Evolutionary conservation across 2,329 filamentous ascomycete genomes (phyloP), one percentile per base, ranked within the genome.

Genomic region (Alternaria alternata): DNA sequence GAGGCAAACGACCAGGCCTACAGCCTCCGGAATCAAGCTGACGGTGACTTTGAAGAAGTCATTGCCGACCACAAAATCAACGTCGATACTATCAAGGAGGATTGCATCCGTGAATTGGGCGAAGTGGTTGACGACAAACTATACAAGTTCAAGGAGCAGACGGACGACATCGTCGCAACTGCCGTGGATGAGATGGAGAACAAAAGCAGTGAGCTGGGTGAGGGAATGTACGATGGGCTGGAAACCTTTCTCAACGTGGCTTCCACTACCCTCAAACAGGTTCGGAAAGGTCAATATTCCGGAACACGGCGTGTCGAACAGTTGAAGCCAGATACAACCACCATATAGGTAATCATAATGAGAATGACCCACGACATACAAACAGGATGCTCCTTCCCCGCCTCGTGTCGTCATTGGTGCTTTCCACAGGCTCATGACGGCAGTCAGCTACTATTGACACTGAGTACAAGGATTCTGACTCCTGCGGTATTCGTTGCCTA

Each of bases 11-110:
- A 56, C 26, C 49, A 65, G 20, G 63, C 63, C 2, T 42, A 59
- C 18, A 51, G 54, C 32, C 38, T 65, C 16, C 60, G 56, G 1
- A 38, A 12, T 20, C 36, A 28, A 7, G 63, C 63, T 11, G 61
- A 65, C 3, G 49, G 51, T 7, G 55, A 67, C 5, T 62, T 67
- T 22, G 34, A 51, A 11, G 63, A 63, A 4, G 41, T 61, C 9
- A 11, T 66, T 4, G 59, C 54, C 4, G 59, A 66, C 4, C 41
- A 60, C 8, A 57, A 53, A 26, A 20, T 59, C 7, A 46, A 61
- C 11, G 30, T 61, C 7, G 36, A 18, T 3, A 43, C 49, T 9
- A 44, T 47, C 36, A 64, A 59, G 32, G 48, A 61, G 11, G 59
- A 58, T 18, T 39, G 47, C 20, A 47, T 61, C 7, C 36, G 12